Evolutionary conservation across 2,329 filamentous ascomycete genomes (phyloP).

Genomic region (Beauveria australis): DNA sequence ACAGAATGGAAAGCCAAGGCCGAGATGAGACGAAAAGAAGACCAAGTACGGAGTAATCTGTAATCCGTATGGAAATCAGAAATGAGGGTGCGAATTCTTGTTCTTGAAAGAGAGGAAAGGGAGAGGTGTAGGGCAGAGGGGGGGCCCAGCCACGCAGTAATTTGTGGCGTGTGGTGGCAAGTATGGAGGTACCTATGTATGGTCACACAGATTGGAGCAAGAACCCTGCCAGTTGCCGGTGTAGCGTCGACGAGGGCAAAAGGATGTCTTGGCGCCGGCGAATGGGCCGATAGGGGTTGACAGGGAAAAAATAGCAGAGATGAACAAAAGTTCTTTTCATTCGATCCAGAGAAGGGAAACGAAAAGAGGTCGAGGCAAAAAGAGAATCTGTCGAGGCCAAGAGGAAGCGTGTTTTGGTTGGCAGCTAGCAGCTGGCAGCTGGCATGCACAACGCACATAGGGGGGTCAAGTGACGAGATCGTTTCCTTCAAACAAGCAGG

Average conservation of each 20-base stretch:
- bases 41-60: not conserved
- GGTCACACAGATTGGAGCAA: not conserved
- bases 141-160: constrained; percentile 10
- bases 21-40: not conserved
- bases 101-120: not conserved
- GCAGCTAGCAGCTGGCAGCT: not conserved
- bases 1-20: constrained; percentile 2
- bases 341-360: not conserved
- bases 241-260: constrained; percentile 6
- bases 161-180: not conserved
- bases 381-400: not conserved
- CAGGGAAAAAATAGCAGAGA: not conserved
- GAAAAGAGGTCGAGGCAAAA: not conserved
- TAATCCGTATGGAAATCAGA: not conserved
- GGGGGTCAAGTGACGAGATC: not conserved
- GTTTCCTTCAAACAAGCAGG: not conserved
- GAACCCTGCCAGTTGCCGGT: constrained; percentile 3
- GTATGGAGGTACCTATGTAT: not conserved
- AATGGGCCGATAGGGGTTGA: constrained; percentile 1
- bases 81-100: not conserved
- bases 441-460: not conserved
- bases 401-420: not conserved
- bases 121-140: not conserved
- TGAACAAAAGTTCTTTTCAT: not conserved
- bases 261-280: not conserved